phyloP scores from a whole-genome alignment of 2,329 filamentous ascomycete genomes.

The Colletotrichum caudatum region DNA sequence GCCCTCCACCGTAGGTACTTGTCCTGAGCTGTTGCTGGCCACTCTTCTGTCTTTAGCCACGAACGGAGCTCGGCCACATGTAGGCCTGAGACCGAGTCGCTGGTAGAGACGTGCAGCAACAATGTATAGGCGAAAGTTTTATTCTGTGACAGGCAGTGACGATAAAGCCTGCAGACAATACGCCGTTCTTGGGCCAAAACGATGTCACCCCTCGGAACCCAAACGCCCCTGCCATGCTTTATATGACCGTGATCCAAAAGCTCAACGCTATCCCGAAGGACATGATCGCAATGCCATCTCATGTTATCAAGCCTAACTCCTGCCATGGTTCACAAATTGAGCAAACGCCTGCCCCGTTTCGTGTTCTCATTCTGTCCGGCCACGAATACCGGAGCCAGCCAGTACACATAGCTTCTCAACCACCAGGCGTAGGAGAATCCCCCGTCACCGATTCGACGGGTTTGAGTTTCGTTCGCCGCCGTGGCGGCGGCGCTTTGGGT shows the following conservation, averaged over 20 bases:
- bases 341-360: slow-evolving; percentile 18
- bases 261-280: slow-evolving; percentile 5
- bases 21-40: not conserved
- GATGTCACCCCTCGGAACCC: slow-evolving; percentile 10
- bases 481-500: slow-evolving; percentile 60
- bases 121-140: not conserved
- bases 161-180: not conserved
- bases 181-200: slow-evolving; percentile 2
- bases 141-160: not conserved
- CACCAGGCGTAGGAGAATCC: not conserved
- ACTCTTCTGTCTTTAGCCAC: not conserved
- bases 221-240: slow-evolving; percentile 41
- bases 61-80: not conserved
- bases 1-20: not conserved
- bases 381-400: slow-evolving; percentile 8
- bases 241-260: slow-evolving; percentile 16
- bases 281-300: slow-evolving; percentile 9
- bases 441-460: slow-evolving; percentile 30
- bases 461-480: slow-evolving; percentile 58
- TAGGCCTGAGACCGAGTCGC: not conserved
- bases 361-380: slow-evolving; percentile 11
- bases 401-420: not conserved
- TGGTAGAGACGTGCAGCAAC: not conserved
- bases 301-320: slow-evolving; percentile 11
- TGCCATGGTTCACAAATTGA: slow-evolving; percentile 4